These are phyloP conservation scores for Graphiopsis chlorocephala DNA, from an alignment of 2,329 filamentous ascomycete species.

Conservation along the genomic window DNA sequence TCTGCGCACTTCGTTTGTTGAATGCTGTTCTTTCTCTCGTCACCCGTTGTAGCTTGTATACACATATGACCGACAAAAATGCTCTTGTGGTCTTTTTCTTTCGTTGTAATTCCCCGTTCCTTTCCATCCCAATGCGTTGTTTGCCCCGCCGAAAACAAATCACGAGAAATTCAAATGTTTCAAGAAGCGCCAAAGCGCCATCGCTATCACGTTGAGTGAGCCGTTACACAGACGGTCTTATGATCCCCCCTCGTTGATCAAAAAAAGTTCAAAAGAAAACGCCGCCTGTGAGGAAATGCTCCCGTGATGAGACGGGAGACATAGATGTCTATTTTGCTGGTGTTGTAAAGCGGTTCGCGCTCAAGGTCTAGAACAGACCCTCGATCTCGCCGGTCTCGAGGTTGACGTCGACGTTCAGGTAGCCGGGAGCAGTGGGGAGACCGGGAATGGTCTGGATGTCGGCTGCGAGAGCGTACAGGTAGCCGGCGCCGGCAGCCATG, in stretches of 20 bases:
- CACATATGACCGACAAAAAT: too few relatives aligned
- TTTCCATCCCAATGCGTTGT: too few relatives aligned
- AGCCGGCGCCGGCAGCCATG: conserved; percentile 90
- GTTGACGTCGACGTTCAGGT: conserved; percentile 81
- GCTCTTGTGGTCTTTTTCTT: background rate
- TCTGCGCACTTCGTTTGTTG: background rate
- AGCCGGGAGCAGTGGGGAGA: conserved; percentile 89
- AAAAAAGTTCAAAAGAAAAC: background rate
- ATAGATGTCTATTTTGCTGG: background rate
- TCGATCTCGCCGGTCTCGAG: conserved; percentile 53
- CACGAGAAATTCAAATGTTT: background rate
- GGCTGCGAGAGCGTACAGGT: conserved; percentile 90
- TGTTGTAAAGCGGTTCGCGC: background rate
- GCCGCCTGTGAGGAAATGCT: background rate
- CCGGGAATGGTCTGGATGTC: conserved; percentile 99
- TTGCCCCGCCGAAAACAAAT: background rate
- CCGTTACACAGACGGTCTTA: conserved; percentile 1
- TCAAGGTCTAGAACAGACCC: conserved; percentile 73
- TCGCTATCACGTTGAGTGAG: conserved; percentile 13
- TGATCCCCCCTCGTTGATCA: background rate
- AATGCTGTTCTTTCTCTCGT: background rate
- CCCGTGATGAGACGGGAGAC: conserved; percentile 17
- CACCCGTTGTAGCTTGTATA: background rate
- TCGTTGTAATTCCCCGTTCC: background rate
- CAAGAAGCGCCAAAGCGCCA: conserved; percentile 1